Evolutionary conservation across 192 early-diverging fungal species (phyloP), one percentile per base, ranked within the genome.

Genomic region (Funneliformis geosporum): DNA sequence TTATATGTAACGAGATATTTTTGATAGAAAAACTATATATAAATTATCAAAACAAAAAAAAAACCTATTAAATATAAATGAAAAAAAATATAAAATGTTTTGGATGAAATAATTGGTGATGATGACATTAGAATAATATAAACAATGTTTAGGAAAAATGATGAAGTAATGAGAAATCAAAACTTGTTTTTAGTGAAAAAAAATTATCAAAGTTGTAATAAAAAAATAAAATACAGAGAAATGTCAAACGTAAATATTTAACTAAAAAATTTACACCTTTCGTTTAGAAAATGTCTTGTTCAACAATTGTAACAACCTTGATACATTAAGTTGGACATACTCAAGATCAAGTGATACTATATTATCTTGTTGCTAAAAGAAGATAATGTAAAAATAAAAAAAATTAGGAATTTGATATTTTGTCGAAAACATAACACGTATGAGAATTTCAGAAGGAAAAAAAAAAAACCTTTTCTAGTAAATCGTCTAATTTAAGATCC

Each of bases 241-340:
- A 33, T 33, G 18, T 55, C 4, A 55, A 55, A 21, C 16, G 5
- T 50, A 55, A 55, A 21, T 16, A 5, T 50, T 16, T 50, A 50
- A 50, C 14, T 6, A 6, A 18, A 7, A 4, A 18, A 55, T 55
- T 18, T 87, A 88, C 83, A 81, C 85, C 80, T 81, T 77, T 66
- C 86, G 79, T 68, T 83, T 89, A 28, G 92, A 83, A 81, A 98
- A 97, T 44, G 90, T 94, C 75, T 91, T 94, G 81, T 96, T 96
- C 75, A 98, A 83, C 75, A 97, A 86, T 42, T 88, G 84, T 4
- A 98, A 87, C 33, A 94, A 88, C 84, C 88, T 92, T 76, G 85
- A 85, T 25, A 98, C 95, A 75, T 93, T 94, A 44, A 98, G 87
- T 70, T 95, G 93, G 25, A 98, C 96, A 78, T 96, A 97, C 86